Conservation (phyloP, 208 protist genomes). For the Balamuthia mandrillaris region DNA sequence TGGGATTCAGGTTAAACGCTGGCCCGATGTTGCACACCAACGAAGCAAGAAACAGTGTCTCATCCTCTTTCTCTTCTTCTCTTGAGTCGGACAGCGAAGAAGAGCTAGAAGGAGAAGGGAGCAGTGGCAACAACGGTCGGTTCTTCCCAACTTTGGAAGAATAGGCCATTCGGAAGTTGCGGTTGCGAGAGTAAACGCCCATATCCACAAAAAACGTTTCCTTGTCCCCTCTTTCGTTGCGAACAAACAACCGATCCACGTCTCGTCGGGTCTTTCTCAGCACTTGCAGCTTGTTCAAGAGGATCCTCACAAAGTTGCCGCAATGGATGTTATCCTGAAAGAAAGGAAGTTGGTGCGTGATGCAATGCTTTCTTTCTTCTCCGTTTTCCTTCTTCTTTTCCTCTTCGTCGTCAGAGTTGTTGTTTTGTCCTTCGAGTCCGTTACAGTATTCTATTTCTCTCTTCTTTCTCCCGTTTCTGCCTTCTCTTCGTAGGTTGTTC, state of each 20-base stretch:
- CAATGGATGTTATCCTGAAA: neutral
- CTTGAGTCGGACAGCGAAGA: no score
- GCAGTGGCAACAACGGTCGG: no score
- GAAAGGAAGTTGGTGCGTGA: neutral
- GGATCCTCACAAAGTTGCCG: constrained; percentile 2
- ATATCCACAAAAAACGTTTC: constrained; percentile 13
- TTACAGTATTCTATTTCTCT: no score
- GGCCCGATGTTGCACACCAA: no score
- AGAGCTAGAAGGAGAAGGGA: no score
- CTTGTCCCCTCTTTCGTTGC: neutral
- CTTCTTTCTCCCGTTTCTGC: no score
- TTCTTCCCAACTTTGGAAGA: neutral
- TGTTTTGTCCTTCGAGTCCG: neutral
- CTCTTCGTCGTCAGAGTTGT: neutral
- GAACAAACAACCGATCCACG: neutral
- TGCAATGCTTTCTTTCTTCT: no score
- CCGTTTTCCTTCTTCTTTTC: neutral
- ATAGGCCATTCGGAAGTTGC: constrained; percentile 17
- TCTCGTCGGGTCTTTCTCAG: neutral
- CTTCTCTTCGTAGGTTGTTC: no score
- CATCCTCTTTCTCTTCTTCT: no score
- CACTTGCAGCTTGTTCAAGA: neutral
- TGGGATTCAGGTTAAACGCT: no score
- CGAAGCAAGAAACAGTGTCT: no score
- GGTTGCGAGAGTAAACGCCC: constrained; percentile 11